Conservation (phyloP, 1,284 basidiomycete species). For the Fereydounia khargensis region DNA sequence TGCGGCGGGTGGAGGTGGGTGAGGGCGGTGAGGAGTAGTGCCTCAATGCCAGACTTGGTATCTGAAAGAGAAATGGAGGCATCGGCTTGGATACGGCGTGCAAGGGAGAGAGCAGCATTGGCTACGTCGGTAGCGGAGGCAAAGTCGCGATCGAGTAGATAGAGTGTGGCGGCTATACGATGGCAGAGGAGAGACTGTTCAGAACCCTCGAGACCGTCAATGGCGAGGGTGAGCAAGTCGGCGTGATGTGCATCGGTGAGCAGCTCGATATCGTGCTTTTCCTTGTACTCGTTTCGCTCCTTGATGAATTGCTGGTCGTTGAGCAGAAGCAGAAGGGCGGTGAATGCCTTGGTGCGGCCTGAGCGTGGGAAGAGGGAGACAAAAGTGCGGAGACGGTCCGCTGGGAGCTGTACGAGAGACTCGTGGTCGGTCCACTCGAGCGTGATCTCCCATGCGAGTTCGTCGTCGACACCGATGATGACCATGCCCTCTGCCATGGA, state of each 20-base stretch:
- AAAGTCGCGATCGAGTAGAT: slow-evolving; percentile 74
- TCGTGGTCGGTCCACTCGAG: slow-evolving; percentile 74
- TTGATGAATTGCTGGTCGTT: slow-evolving; percentile 38
- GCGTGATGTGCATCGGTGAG: slow-evolving; percentile 5
- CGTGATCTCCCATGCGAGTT: slow-evolving; percentile 73
- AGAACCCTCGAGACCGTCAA: slow-evolving; percentile 64
- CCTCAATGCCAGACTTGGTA: slow-evolving; percentile 68
- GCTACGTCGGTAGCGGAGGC: slow-evolving; percentile 48
- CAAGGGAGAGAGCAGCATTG: slow-evolving; percentile 14
- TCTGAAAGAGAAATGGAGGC: slow-evolving; percentile 72
- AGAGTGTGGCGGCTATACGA: slow-evolving; percentile 71
- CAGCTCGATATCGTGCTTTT: slow-evolving; percentile 27
- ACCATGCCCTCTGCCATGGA: slow-evolving; percentile 71
- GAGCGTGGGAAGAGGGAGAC: slow-evolving; percentile 68
- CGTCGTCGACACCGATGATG: slow-evolving; percentile 71
- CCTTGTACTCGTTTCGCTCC: slow-evolving; percentile 25
- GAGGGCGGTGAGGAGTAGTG: slow-evolving; percentile 70
- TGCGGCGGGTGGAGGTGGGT: slow-evolving; percentile 86
- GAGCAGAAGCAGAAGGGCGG: slow-evolving; percentile 33
- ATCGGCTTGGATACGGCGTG: slow-evolving; percentile 43
- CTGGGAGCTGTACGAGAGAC: slow-evolving; percentile 69
- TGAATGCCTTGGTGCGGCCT: slow-evolving; percentile 29
- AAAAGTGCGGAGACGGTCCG: slow-evolving; percentile 67
- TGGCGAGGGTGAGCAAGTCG: slow-evolving; percentile 43
- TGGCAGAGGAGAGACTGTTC: slow-evolving; percentile 70